phyloP scores from a whole-genome alignment of 2,329 filamentous ascomycete species.

The Thelonectria rubi region DNA sequence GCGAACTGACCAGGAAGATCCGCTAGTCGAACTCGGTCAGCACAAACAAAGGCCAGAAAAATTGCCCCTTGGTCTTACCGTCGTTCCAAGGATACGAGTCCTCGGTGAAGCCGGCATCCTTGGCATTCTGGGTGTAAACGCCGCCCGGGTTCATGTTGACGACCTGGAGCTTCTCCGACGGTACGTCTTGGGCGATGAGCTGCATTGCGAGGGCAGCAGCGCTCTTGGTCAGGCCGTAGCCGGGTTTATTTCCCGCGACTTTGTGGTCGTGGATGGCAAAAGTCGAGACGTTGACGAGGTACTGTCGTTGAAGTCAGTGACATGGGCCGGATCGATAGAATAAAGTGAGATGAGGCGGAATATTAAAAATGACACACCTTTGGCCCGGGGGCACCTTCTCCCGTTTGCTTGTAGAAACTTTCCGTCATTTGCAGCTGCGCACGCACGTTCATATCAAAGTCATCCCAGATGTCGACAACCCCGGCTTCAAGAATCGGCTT shows the following conservation, averaged over 20 bases:
- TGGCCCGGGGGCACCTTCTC: background rate
- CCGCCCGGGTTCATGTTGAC: conserved; percentile 33
- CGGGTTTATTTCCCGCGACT: conserved; percentile 18
- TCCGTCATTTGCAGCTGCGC: conserved; percentile 5
- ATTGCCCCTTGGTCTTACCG: conserved; percentile 44
- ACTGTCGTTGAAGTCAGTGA: conserved; percentile 10
- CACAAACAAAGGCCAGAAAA: conserved; percentile 22
- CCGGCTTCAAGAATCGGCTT: background rate
- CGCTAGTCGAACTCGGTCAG: conserved; percentile 11
- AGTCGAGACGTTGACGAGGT: conserved; percentile 1
- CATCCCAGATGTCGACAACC: conserved; percentile 1
- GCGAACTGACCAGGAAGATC: conserved; percentile 51
- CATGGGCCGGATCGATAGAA: background rate
- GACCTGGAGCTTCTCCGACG: conserved; percentile 40
- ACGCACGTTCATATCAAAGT: conserved; percentile 4
- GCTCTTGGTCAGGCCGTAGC: conserved; percentile 52
- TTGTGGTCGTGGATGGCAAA: conserved; percentile 10
- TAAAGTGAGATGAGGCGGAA: background rate
- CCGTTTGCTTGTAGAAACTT: background rate
- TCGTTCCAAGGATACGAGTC: conserved; percentile 9
- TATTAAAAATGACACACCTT: background rate
- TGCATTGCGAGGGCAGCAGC: conserved; percentile 49
- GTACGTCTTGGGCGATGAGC: conserved; percentile 48
- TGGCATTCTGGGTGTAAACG: conserved; percentile 1
- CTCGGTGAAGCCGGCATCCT: conserved; percentile 3